Evolutionary conservation across 352 stramenopile genomes (phyloP).

Genomic region (Phytophthora kernoviae): DNA sequence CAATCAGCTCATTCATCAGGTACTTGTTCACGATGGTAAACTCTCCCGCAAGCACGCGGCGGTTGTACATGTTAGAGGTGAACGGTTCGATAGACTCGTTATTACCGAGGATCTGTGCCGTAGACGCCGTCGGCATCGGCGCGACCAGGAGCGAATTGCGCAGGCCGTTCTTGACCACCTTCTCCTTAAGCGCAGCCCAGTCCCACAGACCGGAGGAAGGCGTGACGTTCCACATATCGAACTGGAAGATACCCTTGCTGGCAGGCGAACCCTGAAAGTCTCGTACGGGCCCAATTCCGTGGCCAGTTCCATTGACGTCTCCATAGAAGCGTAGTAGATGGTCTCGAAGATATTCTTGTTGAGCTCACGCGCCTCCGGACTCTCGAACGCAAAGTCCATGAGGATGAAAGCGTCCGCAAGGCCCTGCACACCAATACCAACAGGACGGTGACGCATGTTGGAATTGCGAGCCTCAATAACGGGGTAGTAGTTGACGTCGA

Average conservation of each 20-base stretch:
- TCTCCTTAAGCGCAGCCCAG: constrained; percentile 93
- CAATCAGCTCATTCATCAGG: constrained; percentile 97
- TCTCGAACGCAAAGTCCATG: constrained; percentile 98
- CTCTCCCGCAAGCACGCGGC: constrained; percentile 97
- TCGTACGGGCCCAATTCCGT: constrained; percentile 95
- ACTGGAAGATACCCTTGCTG: constrained; percentile 98
- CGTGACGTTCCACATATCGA: constrained; percentile 98
- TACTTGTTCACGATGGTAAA: constrained; percentile 99
- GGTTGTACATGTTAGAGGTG: constrained; percentile 99
- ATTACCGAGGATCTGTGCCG: constrained; percentile 99
- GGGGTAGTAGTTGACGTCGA: constrained; percentile 99
- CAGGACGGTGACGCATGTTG: constrained; percentile 98
- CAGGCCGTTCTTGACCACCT: constrained; percentile 95
- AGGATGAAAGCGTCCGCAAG: constrained; percentile 98
- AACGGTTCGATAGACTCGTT: constrained; percentile 99
- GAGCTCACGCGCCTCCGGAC: constrained; percentile 85
- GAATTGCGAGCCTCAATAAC: constrained; percentile 87
- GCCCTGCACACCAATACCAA: constrained; percentile 98
- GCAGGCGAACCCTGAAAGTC: constrained; percentile 95
- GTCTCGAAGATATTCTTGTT: constrained; percentile 99
- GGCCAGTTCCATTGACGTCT: constrained; percentile 96
- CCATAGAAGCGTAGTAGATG: constrained; percentile 98
- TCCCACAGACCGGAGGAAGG: constrained; percentile 94
- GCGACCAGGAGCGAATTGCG: constrained; percentile 99
- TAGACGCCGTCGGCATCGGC: constrained; percentile 99